phyloP scores from a whole-genome alignment of 169 alveolate genomes.

The Toxoplasma gondii region DNA sequence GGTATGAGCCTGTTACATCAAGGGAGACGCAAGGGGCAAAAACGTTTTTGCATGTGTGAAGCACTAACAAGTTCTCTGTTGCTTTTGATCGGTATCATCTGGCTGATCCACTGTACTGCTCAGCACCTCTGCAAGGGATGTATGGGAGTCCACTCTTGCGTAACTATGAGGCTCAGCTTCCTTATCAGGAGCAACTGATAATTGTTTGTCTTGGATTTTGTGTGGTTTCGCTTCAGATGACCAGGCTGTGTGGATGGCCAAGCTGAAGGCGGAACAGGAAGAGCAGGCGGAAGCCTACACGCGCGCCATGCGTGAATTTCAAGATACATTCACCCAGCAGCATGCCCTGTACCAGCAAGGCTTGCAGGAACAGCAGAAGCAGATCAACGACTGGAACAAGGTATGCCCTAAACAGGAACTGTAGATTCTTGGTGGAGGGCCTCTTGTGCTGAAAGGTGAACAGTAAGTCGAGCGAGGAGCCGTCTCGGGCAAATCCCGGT shows the following conservation, averaged over 20 bases:
- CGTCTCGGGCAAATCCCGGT: no score
- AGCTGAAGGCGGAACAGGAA: constrained; percentile 67
- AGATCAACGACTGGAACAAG: constrained; percentile 70
- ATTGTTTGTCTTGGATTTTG: neutral
- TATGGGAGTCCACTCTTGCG: no score
- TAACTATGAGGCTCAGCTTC: no score
- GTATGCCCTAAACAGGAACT: constrained; percentile 12
- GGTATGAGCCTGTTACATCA: no score
- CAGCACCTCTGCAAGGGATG: no score
- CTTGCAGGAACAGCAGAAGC: constrained; percentile 68
- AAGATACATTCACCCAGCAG: constrained; percentile 65
- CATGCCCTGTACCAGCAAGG: constrained; percentile 71
- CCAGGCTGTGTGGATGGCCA: constrained; percentile 68
- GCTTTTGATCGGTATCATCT: no score
- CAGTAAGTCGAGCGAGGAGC: no score
- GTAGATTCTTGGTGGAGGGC: neutral
- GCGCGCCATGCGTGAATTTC: constrained; percentile 68
- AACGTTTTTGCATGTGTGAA: neutral
- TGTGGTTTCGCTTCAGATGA: constrained; percentile 48
- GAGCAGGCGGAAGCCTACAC: constrained; percentile 67
- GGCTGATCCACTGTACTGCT: no score
- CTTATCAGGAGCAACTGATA: no score
- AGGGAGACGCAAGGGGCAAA: neutral
- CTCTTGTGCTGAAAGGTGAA: no score
- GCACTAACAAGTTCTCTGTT: neutral